phyloP scores from a whole-genome alignment of 1,284 basidiomycete genomes.

The Ustilago hordei region DNA sequence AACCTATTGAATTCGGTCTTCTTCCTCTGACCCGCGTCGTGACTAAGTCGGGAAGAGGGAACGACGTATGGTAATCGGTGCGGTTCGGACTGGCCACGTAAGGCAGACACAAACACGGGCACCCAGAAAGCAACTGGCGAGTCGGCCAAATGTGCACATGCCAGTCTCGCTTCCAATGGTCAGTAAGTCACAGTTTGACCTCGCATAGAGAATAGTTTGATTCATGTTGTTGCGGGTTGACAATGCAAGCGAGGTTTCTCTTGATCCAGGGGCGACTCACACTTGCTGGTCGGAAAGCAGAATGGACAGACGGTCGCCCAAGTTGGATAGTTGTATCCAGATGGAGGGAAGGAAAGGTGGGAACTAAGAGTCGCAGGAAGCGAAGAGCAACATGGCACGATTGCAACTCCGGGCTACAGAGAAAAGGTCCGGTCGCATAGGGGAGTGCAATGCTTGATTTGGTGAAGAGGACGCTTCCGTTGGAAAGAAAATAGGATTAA shows the following conservation, averaged over 20 bases:
- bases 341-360: no score
- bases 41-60: background rate
- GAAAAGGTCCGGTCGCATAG: background rate
- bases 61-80: background rate
- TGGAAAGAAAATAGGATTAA: constrained; percentile 1
- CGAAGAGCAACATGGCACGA: background rate
- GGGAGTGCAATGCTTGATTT: background rate
- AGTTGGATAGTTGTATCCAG: no score
- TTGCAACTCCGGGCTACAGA: background rate
- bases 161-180: constrained; percentile 4
- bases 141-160: background rate
- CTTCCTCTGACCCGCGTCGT: no score
- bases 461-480: constrained; percentile 3
- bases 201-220: background rate
- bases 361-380: background rate
- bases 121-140: background rate
- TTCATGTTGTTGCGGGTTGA: background rate
- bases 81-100: background rate
- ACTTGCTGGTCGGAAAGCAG: no score
- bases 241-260: background rate
- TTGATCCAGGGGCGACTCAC: background rate
- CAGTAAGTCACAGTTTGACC: background rate
- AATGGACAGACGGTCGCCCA: no score
- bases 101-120: background rate
- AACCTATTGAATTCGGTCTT: no score